These are phyloP conservation scores for Mycena sanguinolenta DNA, from an alignment of 768 basidiomycete species.

Conservation along the genomic window DNA sequence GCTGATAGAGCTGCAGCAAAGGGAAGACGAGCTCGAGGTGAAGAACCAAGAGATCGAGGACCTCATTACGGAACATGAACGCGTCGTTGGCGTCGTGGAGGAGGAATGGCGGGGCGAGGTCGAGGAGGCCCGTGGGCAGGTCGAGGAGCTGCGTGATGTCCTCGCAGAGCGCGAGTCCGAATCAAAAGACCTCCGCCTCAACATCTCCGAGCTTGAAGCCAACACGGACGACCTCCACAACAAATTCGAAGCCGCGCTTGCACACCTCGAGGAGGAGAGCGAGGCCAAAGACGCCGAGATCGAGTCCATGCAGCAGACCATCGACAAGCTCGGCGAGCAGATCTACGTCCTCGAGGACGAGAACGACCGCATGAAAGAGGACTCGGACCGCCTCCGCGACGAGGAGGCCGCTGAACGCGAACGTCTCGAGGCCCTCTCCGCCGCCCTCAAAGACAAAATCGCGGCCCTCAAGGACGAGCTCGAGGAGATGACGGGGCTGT, in stretches of 20 bases:
- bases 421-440: constrained; percentile 72
- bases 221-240: constrained; percentile 76
- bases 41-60: constrained; percentile 85
- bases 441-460: constrained; percentile 89
- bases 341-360: constrained; percentile 92
- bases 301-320: constrained; percentile 77
- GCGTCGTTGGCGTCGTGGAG: constrained; percentile 80
- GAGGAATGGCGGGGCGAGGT: constrained; percentile 92
- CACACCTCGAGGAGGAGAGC: constrained; percentile 82
- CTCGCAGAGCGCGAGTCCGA: constrained; percentile 86
- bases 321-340: constrained; percentile 84
- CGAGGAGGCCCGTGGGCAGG: constrained; percentile 81
- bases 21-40: constrained; percentile 88
- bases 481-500: constrained; percentile 72
- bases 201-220: constrained; percentile 81
- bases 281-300: constrained; percentile 87
- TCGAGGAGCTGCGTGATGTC: constrained; percentile 84
- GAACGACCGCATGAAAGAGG: constrained; percentile 81
- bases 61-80: constrained; percentile 78
- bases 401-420: constrained; percentile 83
- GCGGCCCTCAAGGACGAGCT: constrained; percentile 72
- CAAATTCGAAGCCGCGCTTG: constrained; percentile 82
- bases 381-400: constrained; percentile 74
- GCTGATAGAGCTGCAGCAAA: constrained; percentile 86
- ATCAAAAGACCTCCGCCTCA: constrained; percentile 78